These are phyloP conservation scores for Eimeria falciformis DNA, from an alignment of 169 alveolate species.

Conservation along the genomic window DNA sequence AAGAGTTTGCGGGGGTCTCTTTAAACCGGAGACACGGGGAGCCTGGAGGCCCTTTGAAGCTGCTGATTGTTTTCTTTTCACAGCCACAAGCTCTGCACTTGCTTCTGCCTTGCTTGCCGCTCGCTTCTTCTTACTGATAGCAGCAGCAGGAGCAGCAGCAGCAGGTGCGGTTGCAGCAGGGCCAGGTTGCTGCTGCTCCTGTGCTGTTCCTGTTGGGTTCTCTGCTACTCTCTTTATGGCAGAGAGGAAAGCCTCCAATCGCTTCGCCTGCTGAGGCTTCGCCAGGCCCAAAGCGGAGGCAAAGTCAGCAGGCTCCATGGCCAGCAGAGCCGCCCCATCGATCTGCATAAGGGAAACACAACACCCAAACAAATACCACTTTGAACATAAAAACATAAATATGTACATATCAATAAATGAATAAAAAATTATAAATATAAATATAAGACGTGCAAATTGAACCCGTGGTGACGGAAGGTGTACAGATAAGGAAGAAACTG, in stretches of 20 bases:
- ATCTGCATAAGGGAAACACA: conserved; percentile 2
- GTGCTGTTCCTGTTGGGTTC: conserved; percentile 8
- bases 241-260: conserved; percentile 52
- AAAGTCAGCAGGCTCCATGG: conserved; percentile 31
- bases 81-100: not conserved
- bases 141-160: not conserved
- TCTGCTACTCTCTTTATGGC: conserved; percentile 45
- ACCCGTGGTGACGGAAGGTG: too few relatives aligned
- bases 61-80: not conserved
- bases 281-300: conserved; percentile 38
- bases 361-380: not conserved
- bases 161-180: conserved; percentile 25
- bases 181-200: conserved; percentile 4
- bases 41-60: conserved; percentile 35
- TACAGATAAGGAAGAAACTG: too few relatives aligned
- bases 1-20: conserved; percentile 19
- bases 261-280: conserved; percentile 48
- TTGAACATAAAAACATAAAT: too few relatives aligned
- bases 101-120: not conserved
- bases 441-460: not conserved
- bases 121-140: not conserved
- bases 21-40: conserved; percentile 66
- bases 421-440: too few relatives aligned
- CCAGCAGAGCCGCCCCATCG: conserved; percentile 45
- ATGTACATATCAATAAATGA: too few relatives aligned